These are phyloP conservation scores for Exophiala calicioides DNA, from an alignment of 2,329 filamentous ascomycete genomes.

Conservation along the genomic window DNA sequence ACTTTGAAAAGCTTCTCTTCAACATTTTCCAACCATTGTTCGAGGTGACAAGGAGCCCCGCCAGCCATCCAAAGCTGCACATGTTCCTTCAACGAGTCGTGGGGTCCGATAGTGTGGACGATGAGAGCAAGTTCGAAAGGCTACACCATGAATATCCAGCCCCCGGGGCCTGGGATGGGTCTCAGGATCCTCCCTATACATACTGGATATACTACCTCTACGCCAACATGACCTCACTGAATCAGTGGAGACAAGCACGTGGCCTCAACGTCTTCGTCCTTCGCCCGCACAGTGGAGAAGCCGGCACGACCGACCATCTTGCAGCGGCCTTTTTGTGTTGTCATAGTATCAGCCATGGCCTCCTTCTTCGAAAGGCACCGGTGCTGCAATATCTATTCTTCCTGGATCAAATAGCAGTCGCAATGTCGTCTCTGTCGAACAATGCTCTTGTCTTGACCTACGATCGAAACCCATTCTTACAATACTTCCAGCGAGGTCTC, in stretches of 20 bases:
- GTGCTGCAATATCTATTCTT: constrained; percentile 97
- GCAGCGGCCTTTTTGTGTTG: constrained; percentile 88
- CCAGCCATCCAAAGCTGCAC: constrained; percentile 86
- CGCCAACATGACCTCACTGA: constrained; percentile 89
- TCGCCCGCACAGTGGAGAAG: constrained; percentile 92
- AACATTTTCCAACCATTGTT: constrained; percentile 95
- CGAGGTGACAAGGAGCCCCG: constrained; percentile 85
- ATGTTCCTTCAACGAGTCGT: constrained; percentile 93
- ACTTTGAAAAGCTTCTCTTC: constrained; percentile 83
- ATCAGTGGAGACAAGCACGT: constrained; percentile 83
- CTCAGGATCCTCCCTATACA: constrained; percentile 95
- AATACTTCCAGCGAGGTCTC: constrained; percentile 90
- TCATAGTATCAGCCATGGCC: constrained; percentile 94
- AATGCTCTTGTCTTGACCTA: constrained; percentile 96
- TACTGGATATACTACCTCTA: constrained; percentile 99
- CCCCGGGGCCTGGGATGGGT: constrained; percentile 82
- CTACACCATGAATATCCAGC: constrained; percentile 90
- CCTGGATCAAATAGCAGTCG: constrained; percentile 94
- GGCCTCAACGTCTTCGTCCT: constrained; percentile 96
- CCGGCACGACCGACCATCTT: constrained; percentile 95
- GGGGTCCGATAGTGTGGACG: constrained; percentile 95
- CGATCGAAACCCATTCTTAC: constrained; percentile 92
- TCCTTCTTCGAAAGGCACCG: constrained; percentile 89
- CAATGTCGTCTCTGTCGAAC: constrained; percentile 98
- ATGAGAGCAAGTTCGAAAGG: constrained; percentile 94